Base-by-base conservation (phyloP, 2,329 filamentous ascomycete species). In the Cadophora sp. region DNA sequence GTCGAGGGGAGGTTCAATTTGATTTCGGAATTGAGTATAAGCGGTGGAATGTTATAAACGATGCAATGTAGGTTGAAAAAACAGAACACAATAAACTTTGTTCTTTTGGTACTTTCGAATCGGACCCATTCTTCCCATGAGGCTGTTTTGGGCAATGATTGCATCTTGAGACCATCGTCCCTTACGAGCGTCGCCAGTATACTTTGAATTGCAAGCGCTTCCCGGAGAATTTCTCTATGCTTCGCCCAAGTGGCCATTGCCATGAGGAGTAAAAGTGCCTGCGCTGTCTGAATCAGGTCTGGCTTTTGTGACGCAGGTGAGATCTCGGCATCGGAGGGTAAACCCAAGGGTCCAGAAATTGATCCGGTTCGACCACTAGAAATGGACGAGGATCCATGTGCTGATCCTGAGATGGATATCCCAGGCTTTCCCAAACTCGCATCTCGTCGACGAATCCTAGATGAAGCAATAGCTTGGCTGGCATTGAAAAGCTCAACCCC, bases 61-160 rank as follows among this genome's bases (percentile, higher is more conserved):
- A 88, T 86, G 72, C 86, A 89, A 76, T 86, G 88, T 1, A 89
- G 78, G 69, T 89, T 89, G 73, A 89, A 89, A 75, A 89, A 88
- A 73, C 85, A 88, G 74, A 86, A 89, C 0, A 86, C 83, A 34
- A 89, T 83, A 0, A 89, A 82, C 68, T 89, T 89, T 0, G 87
- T 89, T 14, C 87, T 81, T 19, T 84, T 86, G 19, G 82, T 83
- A 1, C 83, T 83, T 75, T 90, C 87, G 16, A 87, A 80, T 24
- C 84, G 82, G 40, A 89, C 81, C 87, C 87, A 89, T 0, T 85
- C 80, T 63, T 88, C 86, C 87, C 87, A 89, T 71, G 88, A 85
- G 1, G 79, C 75, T 3, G 81, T 82, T 69, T 84, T 83, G 19
- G 81, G 83, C 0, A 83, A 79, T 64, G 86, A 82, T 0, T 83